Base-by-base conservation (phyloP, 179 eudicot genomes). In the Amaranthus tricolor region DNA sequence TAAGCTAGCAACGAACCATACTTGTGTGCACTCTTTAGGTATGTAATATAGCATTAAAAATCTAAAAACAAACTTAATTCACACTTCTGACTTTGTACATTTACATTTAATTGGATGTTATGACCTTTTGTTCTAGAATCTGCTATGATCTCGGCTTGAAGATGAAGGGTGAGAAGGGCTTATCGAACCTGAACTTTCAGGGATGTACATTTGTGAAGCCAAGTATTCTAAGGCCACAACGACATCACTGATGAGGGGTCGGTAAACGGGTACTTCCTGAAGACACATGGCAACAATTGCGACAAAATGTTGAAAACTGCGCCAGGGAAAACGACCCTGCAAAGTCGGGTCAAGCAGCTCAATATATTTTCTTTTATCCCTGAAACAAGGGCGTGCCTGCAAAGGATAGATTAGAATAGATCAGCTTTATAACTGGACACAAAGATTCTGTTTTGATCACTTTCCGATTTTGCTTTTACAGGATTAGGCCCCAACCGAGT, bases 201-300 rank as follows among this genome's bases (percentile, higher is more conserved):
- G 79, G 63, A 50, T 67, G 73, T 78, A 80, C 19, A 87, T 83
- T 72, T 80, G 84, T 17, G 88, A 74, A 49, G 91, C 88, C 57
- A 89, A 44, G 73, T 82, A 86, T 47, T 86, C 86, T 6, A 89
- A 83, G 13, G 93, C 93, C 51, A 82, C 87, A 20, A 87, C 84
- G 43, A 89, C 87, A 62, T 89, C 93, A 7, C 75, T 79, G 44
- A 89, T 87, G 71, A 83, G 81, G 44, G 93, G 93, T 17, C 93
- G 82, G 66, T 74, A 77, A 15, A 79, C 64, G 40, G 93, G 85
- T 75, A 86, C 82, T 80, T 88, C 94, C 64, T 86, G 88, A 15
- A 89, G 80, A 79, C 94, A 89, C 89, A 85, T 88, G 58, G 85
- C 88, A 57, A 88, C 82, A 44, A 89, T 77, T 10, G 89, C 86